phyloP scores from a whole-genome alignment of 306 rosid species.

The Echinosophora koreensis region DNA sequence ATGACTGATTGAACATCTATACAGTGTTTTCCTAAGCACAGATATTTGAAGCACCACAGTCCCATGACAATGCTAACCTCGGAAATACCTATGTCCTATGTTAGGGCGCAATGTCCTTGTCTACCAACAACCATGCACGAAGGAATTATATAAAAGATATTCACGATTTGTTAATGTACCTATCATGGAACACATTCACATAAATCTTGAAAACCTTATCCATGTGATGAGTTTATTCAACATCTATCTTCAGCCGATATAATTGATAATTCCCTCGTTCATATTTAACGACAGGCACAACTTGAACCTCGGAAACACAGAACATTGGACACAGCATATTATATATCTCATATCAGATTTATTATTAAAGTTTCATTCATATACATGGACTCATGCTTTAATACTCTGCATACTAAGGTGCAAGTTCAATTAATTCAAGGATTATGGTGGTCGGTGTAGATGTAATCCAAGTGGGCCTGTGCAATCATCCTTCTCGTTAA shows the following conservation, averaged over 20 bases:
- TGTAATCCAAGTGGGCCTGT: conserved; percentile 88
- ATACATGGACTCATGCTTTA: conserved; percentile 2
- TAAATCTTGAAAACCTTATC: not conserved
- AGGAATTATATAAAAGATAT: not conserved
- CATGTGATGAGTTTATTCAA: not conserved
- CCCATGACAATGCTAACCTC: not conserved
- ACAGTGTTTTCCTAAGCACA: not conserved
- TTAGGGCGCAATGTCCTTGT: not conserved
- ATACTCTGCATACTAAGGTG: not conserved
- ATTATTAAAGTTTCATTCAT: conserved; percentile 15
- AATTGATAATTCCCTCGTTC: not conserved
- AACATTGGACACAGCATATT: not conserved
- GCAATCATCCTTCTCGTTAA: conserved; percentile 65
- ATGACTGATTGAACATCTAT: not conserved
- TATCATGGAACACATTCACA: not conserved
- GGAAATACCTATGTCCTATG: not conserved
- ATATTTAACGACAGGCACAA: not conserved
- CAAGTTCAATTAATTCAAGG: conserved; percentile 47
- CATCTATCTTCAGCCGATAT: conserved; percentile 1
- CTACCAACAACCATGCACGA: not conserved
- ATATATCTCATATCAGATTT: conserved; percentile 21
- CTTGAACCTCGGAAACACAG: not conserved
- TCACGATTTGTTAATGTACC: no score
- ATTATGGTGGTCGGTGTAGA: conserved; percentile 72
- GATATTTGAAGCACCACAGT: not conserved